These are phyloP conservation scores for Dendrocalamus sinicus DNA, from an alignment of 176 grass and related monocot genomes.

Conservation along the genomic window DNA sequence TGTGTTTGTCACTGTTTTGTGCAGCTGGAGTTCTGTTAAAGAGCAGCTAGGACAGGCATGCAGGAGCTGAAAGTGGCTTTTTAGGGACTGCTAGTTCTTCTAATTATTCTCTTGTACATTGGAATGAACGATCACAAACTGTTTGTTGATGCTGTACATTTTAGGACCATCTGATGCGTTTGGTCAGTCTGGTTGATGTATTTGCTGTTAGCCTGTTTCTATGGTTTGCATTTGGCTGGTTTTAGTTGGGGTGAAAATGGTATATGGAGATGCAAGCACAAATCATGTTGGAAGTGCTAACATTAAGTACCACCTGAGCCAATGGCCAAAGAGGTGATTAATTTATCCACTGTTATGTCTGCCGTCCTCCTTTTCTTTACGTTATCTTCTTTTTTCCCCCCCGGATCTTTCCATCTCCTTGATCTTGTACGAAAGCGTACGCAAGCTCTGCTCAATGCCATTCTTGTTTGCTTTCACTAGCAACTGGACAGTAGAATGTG, in stretches of 20 bases:
- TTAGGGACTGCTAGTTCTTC: constrained; percentile 26
- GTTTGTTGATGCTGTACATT: constrained; percentile 48
- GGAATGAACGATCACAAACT: constrained; percentile 15
- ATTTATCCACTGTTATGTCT: neutral
- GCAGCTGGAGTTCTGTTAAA: constrained; percentile 71
- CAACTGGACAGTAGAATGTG: neutral
- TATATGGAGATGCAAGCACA: constrained; percentile 27
- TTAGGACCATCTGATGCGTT: constrained; percentile 44
- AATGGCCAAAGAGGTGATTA: neutral
- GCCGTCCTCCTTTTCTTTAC: neutral
- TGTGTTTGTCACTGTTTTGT: constrained; percentile 35
- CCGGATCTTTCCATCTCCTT: neutral
- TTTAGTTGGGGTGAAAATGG: constrained; percentile 36
- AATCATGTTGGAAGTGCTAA: constrained; percentile 39
- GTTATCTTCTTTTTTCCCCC: neutral
- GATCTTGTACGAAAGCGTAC: too few relatives aligned
- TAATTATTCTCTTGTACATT: constrained; percentile 48
- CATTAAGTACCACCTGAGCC: constrained; percentile 29
- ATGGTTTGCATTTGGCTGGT: constrained; percentile 44
- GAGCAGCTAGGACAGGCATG: constrained; percentile 20
- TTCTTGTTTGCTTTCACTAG: neutral
- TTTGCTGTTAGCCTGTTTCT: constrained; percentile 20
- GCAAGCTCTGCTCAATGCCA: neutral
- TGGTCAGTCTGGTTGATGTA: constrained; percentile 24
- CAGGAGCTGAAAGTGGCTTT: constrained; percentile 35